These are phyloP conservation scores for Onygena corvina DNA, from an alignment of 2,329 filamentous ascomycete genomes.

Conservation along the genomic window DNA sequence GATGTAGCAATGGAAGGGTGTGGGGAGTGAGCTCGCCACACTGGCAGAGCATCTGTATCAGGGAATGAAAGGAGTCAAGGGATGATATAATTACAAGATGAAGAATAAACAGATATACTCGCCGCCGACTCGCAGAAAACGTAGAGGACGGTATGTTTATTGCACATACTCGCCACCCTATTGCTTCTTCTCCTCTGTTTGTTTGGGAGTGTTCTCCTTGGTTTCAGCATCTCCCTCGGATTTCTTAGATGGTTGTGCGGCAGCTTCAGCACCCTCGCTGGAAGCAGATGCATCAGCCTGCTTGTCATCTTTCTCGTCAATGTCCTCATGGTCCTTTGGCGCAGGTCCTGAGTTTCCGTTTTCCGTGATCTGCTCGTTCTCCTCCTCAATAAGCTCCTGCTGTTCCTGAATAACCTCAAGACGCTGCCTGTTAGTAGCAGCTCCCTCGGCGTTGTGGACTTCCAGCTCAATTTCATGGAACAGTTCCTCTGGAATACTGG, in stretches of 20 bases:
- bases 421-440: constrained; percentile 96
- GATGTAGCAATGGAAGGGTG: not conserved
- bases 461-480: constrained; percentile 99
- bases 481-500: constrained; percentile 89
- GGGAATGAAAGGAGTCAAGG: not conserved
- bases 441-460: constrained; percentile 90
- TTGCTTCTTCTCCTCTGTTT: constrained; percentile 22
- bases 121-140: not conserved
- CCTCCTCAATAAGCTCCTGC: constrained; percentile 93
- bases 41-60: not conserved
- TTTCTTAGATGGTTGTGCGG: constrained; percentile 11
- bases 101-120: constrained; percentile 2
- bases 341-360: constrained; percentile 63
- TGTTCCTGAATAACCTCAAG: constrained; percentile 97
- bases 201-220: constrained; percentile 16
- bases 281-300: constrained; percentile 42
- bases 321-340: constrained; percentile 77
- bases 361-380: constrained; percentile 80
- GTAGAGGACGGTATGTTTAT: not conserved
- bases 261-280: constrained; percentile 44
- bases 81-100: constrained; percentile 4
- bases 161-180: not conserved
- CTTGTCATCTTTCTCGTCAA: constrained; percentile 70
- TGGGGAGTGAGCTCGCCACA: not conserved
- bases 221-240: constrained; percentile 32